Percentiles rank a stretch among this genome's conserved stretches.
phyloP scores from a whole-genome alignment of 2,329 filamentous ascomycete species.

The Seiridium cupressi region DNA sequence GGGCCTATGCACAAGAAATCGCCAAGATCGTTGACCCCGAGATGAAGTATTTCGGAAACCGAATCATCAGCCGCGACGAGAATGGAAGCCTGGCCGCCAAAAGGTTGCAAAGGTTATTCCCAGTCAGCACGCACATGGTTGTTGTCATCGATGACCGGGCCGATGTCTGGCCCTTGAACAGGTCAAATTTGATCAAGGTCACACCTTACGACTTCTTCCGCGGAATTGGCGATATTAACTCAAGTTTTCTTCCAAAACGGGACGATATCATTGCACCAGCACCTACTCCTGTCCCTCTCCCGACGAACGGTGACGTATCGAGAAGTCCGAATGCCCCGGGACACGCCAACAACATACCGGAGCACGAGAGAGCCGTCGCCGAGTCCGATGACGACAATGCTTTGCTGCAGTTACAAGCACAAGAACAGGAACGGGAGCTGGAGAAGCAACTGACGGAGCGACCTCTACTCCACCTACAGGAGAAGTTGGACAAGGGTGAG shows the following conservation, averaged over 20 bases:
- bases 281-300: not conserved
- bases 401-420: constrained; percentile 70
- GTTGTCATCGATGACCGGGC: constrained; percentile 97
- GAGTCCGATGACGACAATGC: constrained; percentile 25
- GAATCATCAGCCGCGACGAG: constrained; percentile 94
- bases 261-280: constrained; percentile 43
- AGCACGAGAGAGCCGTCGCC: constrained; percentile 16
- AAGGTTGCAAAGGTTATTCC: constrained; percentile 86
- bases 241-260: constrained; percentile 87
- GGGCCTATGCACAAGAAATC: constrained; percentile 91
- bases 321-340: constrained; percentile 9
- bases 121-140: constrained; percentile 97
- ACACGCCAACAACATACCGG: constrained; percentile 9
- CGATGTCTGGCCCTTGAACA: constrained; percentile 92
- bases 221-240: constrained; percentile 97
- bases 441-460: constrained; percentile 87
- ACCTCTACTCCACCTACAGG: constrained; percentile 87
- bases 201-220: constrained; percentile 97
- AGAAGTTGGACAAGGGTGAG: constrained; percentile 83
- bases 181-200: constrained; percentile 90
- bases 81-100: constrained; percentile 92
- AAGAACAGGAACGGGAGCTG: constrained; percentile 83
- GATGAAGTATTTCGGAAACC: constrained; percentile 84
- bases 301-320: constrained; percentile 17
- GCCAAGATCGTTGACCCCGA: constrained; percentile 91